Evolutionary conservation across 441 rosid species (phyloP).

Genomic region (Euphorbia schlechtendalii): DNA sequence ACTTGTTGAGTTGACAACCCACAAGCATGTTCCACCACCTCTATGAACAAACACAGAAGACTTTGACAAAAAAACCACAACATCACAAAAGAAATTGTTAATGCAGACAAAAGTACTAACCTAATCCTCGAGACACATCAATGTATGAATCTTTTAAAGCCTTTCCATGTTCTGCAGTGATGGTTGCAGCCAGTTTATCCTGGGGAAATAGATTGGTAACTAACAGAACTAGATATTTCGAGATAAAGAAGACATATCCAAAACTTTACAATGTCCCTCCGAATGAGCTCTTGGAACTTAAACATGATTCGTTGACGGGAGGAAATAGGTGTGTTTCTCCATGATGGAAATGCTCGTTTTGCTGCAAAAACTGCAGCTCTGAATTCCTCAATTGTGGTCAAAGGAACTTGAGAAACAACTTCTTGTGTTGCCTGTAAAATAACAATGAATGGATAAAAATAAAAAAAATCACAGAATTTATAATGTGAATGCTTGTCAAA

Average conservation of each 20-base stretch:
- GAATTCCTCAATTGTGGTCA: conserved; percentile 77
- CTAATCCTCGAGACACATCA: conserved; percentile 85
- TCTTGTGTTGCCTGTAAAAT: conserved; percentile 71
- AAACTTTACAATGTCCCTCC: conserved; percentile 58
- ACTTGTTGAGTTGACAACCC: conserved; percentile 85
- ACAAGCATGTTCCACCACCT: conserved; percentile 94
- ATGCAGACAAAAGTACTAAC: conserved; percentile 28
- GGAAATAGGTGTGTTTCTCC: conserved; percentile 78
- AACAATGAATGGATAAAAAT: background rate
- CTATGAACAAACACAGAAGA: conserved; percentile 35
- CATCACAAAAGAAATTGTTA: conserved; percentile 12
- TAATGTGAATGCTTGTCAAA: background rate
- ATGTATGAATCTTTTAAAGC: conserved; percentile 82
- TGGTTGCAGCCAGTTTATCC: conserved; percentile 84
- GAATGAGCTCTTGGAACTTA: conserved; percentile 85
- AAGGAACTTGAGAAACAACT: conserved; percentile 76
- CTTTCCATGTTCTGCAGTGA: conserved; percentile 89
- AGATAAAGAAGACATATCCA: background rate
- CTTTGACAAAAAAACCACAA: conserved; percentile 23
- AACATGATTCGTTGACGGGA: conserved; percentile 85
- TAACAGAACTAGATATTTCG: conserved; percentile 13
- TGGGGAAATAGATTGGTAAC: conserved; percentile 17
- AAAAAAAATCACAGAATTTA: conserved; percentile 1
- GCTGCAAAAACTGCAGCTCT: conserved; percentile 85
- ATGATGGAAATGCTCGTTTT: conserved; percentile 66